Conservation (phyloP, 768 basidiomycete genomes). For the Leccinum aurantiacum region DNA sequence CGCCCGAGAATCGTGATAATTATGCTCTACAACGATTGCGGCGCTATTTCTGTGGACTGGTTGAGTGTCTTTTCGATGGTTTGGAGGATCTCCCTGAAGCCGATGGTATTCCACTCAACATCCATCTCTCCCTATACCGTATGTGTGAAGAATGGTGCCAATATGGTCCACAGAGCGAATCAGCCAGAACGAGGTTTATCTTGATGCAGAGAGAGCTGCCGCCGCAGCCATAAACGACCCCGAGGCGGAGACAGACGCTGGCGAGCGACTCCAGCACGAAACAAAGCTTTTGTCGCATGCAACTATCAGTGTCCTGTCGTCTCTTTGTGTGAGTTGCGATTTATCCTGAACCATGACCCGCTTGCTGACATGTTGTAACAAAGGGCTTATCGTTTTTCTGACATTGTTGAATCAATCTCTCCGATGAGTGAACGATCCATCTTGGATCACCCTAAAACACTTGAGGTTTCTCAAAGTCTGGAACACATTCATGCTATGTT, state of each 20-base stretch:
- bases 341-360: neutral
- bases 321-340: slow-evolving; percentile 70
- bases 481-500: slow-evolving; percentile 72
- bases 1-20: slow-evolving; percentile 70
- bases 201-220: slow-evolving; percentile 39
- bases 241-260: slow-evolving; percentile 47
- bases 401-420: slow-evolving; percentile 51
- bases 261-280: slow-evolving; percentile 68
- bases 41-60: slow-evolving; percentile 87
- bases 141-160: slow-evolving; percentile 95
- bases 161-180: slow-evolving; percentile 71
- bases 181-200: slow-evolving; percentile 63
- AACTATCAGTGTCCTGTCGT: slow-evolving; percentile 76
- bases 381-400: slow-evolving; percentile 74
- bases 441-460: slow-evolving; percentile 51
- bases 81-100: slow-evolving; percentile 67
- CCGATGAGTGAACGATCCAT: slow-evolving; percentile 54
- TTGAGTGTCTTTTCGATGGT: slow-evolving; percentile 83
- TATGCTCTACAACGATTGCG: slow-evolving; percentile 77
- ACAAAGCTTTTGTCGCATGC: slow-evolving; percentile 73
- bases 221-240: slow-evolving; percentile 41
- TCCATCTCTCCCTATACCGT: slow-evolving; percentile 77
- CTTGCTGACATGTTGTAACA: slow-evolving; percentile 44
- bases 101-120: slow-evolving; percentile 70
- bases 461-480: slow-evolving; percentile 52